These are phyloP conservation scores for Colletotrichum limetticola DNA, from an alignment of 2,329 filamentous ascomycete species.

Conservation along the genomic window DNA sequence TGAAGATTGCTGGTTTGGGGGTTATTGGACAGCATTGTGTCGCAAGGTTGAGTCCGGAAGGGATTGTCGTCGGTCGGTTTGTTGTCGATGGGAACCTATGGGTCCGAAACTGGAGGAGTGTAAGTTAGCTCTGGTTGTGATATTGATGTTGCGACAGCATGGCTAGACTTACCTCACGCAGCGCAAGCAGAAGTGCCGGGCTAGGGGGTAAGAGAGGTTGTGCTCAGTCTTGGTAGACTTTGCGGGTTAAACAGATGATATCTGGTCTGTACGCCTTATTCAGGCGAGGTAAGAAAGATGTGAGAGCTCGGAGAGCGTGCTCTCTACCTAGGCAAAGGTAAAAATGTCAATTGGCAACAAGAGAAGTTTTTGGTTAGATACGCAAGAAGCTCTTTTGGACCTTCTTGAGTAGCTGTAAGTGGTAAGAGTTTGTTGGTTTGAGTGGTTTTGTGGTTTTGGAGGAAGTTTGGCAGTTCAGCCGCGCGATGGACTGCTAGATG, in stretches of 20 bases:
- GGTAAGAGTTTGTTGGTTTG: background rate
- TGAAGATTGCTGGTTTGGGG: conserved; percentile 74
- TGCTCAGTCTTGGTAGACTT: conserved; percentile 61
- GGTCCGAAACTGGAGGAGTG: conserved; percentile 53
- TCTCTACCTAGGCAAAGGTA: conserved; percentile 36
- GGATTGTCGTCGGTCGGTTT: conserved; percentile 61
- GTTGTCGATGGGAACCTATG: conserved; percentile 62
- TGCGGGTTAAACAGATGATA: conserved; percentile 38
- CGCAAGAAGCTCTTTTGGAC: conserved; percentile 14
- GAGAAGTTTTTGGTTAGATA: conserved; percentile 2
- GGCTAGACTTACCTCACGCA: conserved; percentile 77
- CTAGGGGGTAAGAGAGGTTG: conserved; percentile 55
- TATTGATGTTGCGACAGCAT: background rate
- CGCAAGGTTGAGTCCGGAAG: conserved; percentile 77
- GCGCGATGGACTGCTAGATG: conserved; percentile 25
- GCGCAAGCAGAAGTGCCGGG: conserved; percentile 85
- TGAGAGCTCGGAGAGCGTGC: conserved; percentile 16
- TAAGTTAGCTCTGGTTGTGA: conserved; percentile 40
- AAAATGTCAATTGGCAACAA: conserved; percentile 33
- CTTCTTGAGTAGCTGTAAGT: conserved; percentile 16
- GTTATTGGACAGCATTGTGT: conserved; percentile 81
- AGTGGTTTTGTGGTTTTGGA: background rate
- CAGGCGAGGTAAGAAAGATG: conserved; percentile 42
- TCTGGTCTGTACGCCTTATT: conserved; percentile 43
- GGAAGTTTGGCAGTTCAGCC: background rate